Evolutionary conservation across 2,329 filamentous ascomycete genomes (phyloP), one percentile per base, ranked within the genome.

Genomic region (Phialophora tarda): DNA sequence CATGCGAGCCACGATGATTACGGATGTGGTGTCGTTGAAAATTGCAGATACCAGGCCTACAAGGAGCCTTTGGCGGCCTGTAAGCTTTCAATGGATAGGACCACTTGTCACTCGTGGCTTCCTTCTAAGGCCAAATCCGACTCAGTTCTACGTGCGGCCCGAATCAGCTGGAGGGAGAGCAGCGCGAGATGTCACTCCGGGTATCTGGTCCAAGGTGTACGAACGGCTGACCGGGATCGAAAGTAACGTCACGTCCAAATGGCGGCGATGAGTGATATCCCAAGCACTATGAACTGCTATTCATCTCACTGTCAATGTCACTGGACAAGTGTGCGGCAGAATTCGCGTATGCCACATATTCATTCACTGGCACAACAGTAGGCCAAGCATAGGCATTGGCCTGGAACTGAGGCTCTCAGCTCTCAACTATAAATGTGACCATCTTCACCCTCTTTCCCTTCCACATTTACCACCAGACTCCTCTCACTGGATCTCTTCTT

Each of bases 1-100:
- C 1, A 82, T 82, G 76, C 78, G 78, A 41, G 77, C 79, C 63
- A 81, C 78, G 5, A 78, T 78, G 1, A 78, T 82, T 58, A 78
- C 80, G 0, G 76, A 78, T 12, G 74, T 76, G 26, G 78, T 80
- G 0, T 74, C 77, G n/a, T 78, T 82, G 55, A 77, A 75, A 21
- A 48, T 83, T n/a, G 75, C 76, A 14, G 78, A 83, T 62, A 73
- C 82, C 0, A 73, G 75, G 23, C 74, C 77, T 2, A 74, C 75
- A 41, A 78, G 75, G 50, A 73, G 77, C 44, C 12, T 69, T 0
- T 41, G 78, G 21, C 78, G 79, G 11, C 80, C 80, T 2, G 78
- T 82, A 26, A 77, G 70, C 59, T 82, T 82, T 69, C 74, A 64
- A 56, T 67, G 64, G 64, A 24, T 75, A 11, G 79, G 79, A 62